phyloP scores from a whole-genome alignment of 1,284 basidiomycete genomes.

The Abortiporus biennis region DNA sequence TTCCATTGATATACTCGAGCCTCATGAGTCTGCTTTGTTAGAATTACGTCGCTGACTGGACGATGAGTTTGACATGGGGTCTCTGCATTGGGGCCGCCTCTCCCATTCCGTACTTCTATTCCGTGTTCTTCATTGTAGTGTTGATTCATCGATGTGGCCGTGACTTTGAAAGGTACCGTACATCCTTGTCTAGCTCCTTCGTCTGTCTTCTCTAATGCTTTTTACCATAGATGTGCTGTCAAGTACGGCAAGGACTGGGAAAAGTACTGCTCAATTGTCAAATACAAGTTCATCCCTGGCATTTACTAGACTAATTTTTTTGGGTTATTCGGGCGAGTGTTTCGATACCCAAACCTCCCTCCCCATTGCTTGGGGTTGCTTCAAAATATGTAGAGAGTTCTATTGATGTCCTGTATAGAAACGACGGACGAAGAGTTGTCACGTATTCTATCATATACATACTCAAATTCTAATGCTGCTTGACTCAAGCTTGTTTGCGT shows the following conservation, averaged over 20 bases:
- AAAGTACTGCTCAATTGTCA: constrained; percentile 79
- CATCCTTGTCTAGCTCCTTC: neutral
- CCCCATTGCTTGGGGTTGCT: too few species aligned
- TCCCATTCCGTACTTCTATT: constrained; percentile 94
- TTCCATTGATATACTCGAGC: neutral
- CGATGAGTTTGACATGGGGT: constrained; percentile 89
- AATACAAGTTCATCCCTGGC: constrained; percentile 85
- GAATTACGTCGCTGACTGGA: constrained; percentile 88
- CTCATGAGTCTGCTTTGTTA: constrained; percentile 17
- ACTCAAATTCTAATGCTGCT: too few species aligned
- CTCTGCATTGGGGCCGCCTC: constrained; percentile 78
- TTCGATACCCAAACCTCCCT: too few species aligned
- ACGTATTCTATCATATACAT: too few species aligned
- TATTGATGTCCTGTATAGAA: too few species aligned
- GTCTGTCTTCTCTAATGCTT: constrained; percentile 2
- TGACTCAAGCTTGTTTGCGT: too few species aligned
- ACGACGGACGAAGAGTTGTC: too few species aligned
- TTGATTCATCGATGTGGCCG: constrained; percentile 84
- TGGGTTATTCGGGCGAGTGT: too few species aligned
- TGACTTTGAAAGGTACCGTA: constrained; percentile 82
- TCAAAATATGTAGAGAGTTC: too few species aligned
- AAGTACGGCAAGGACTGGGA: constrained; percentile 99
- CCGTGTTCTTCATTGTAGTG: constrained; percentile 88
- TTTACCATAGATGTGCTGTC: constrained; percentile 58
- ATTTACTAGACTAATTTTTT: constrained; percentile 45